Percentiles rank a stretch among this genome's conserved stretches.
Evolutionary conservation across 78 protist genomes (phyloP).

Genomic region (Abeoforma whisleri): DNA sequence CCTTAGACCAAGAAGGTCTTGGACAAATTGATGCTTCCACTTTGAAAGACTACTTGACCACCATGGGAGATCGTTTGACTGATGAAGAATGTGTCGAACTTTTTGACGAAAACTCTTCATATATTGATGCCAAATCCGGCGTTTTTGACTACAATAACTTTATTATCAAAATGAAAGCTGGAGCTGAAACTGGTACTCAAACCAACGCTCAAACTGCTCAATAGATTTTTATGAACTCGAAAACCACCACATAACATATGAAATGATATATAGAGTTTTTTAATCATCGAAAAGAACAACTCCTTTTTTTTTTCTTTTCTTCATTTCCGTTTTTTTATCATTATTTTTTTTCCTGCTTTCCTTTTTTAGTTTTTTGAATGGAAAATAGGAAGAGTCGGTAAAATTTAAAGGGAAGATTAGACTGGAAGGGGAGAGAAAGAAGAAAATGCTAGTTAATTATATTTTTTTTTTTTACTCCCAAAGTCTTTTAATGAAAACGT

Average conservation of each 20-base stretch:
- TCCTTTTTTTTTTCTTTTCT: too few species aligned
- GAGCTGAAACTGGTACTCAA: background rate
- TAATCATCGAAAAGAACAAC: too few species aligned
- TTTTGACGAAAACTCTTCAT: slow-evolving; percentile 16
- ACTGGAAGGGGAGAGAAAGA: background rate
- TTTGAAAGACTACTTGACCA: slow-evolving; percentile 32
- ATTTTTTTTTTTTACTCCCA: too few species aligned
- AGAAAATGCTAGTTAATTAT: background rate
- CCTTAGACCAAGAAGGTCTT: slow-evolving; percentile 66
- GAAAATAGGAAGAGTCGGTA: background rate
- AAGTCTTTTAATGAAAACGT: too few species aligned
- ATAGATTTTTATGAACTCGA: too few species aligned
- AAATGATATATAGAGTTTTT: too few species aligned
- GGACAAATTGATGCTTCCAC: slow-evolving; percentile 59
- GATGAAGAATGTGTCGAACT: slow-evolving; percentile 29
- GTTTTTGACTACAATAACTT: slow-evolving; percentile 1
- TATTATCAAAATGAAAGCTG: slow-evolving; percentile 20
- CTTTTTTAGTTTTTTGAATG: background rate
- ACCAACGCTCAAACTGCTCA: too few species aligned
- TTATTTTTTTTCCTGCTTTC: too few species aligned
- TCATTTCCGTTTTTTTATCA: too few species aligned
- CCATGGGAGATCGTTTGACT: slow-evolving; percentile 53
- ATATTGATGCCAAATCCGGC: background rate
- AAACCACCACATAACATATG: too few species aligned
- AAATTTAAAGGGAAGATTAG: background rate